Evolutionary conservation across 768 basidiomycete species (phyloP), one percentile per base, ranked within the genome.

Genomic region (Terana coerulea): DNA sequence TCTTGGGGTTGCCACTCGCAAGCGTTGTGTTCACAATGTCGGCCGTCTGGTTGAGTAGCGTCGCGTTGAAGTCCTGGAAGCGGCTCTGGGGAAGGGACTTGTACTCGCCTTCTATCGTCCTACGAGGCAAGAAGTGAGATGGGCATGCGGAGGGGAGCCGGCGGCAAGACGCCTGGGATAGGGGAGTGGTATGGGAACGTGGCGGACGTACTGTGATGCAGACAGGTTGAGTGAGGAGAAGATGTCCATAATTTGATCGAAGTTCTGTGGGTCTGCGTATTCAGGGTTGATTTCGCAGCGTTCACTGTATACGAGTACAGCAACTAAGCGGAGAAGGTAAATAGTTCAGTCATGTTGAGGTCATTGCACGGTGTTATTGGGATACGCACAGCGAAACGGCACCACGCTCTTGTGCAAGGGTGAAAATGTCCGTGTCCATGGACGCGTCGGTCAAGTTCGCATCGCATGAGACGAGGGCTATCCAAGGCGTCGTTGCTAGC

Each of bases 401-500:
- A 2, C 93, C 93, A 55, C 80, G 75, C 55, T 86, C 81, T 36
- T 78, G 73, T 17, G 90, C 91, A 35, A 91, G 74, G 0, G 89
- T 90, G 67, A 97, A 92, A 43, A 95, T 78, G 64, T 95, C 93
- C 43, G 72, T 65, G 2, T 78, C 72, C 41, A 71, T 62, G 0
- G 83, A 81, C 3, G 79, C 72, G 52, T 77, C 69, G 14, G 89
- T 89, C 15, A 83, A 75, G 64, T 93, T 93, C 48, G 64, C 61
- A 62, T 95, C 92, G 66, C 93, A 95, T 3, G 82, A 78, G 41
- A 97, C 78, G 57, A 94, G 76, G 11, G 94, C 94, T 60, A 97
- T 87, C 92, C 92, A 97, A 3, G 94, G 91, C 0, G 92, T 90
- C 5, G 70, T 73, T 1, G 88, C 86, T 79, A 64, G 58, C 22